These are phyloP conservation scores for Alliaria petiolata DNA, from an alignment of 345 rosid genomes.

Conservation along the genomic window DNA sequence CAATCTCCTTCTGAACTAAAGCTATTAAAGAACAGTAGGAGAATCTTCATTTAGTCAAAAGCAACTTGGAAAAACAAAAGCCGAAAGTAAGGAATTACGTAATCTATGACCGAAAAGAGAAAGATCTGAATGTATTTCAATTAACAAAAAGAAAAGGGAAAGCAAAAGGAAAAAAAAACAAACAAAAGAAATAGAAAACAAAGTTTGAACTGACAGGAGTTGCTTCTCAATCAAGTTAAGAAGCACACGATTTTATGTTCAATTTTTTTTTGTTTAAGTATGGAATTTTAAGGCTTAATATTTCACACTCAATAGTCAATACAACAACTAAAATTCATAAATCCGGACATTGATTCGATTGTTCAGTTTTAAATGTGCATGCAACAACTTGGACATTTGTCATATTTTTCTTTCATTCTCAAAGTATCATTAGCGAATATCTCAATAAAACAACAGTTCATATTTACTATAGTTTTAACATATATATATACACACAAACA, in stretches of 20 bases:
- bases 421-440: neutral
- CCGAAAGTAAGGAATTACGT: slow-evolving; percentile 25
- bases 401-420: neutral
- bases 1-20: slow-evolving; percentile 13
- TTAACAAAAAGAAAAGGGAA: neutral
- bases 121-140: slow-evolving; percentile 11
- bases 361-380: slow-evolving; percentile 5
- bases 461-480: neutral
- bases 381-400: slow-evolving; percentile 4
- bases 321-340: neutral
- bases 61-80: slow-evolving; percentile 19
- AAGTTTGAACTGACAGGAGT: slow-evolving; percentile 28
- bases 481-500: neutral
- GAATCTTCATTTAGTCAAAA: slow-evolving; percentile 34
- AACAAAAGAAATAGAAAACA: slow-evolving; percentile 16
- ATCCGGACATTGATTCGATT: neutral
- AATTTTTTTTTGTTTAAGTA: too few species aligned
- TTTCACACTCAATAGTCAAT: neutral
- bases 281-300: neutral
- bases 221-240: slow-evolving; percentile 32
- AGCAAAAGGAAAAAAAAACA: slow-evolving; percentile 10
- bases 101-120: slow-evolving; percentile 19
- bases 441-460: neutral
- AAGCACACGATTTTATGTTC: neutral
- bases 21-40: slow-evolving; percentile 16